A percentile compares a stretch with the other conserved stretches of the same genome.
phyloP scores from a whole-genome alignment of 2,329 filamentous ascomycete species.

The Pezicula rhizophila region DNA sequence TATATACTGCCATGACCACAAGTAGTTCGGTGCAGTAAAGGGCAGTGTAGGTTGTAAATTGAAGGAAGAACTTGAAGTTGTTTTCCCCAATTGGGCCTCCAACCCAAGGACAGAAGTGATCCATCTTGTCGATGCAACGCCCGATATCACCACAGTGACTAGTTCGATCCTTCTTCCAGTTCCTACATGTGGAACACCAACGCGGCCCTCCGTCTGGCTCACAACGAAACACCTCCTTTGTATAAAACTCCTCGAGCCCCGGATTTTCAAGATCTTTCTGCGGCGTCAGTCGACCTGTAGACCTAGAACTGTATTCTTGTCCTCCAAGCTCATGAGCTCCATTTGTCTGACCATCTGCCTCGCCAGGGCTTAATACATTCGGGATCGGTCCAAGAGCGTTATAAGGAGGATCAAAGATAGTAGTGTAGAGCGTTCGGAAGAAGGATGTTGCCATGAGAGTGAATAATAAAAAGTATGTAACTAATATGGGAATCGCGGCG shows the following conservation, averaged over 20 bases:
- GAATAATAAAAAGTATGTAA: constrained; percentile 68
- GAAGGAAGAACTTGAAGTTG: constrained; percentile 86
- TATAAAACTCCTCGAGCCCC: constrained; percentile 72
- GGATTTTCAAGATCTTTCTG: constrained; percentile 48
- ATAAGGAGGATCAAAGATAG: constrained; percentile 67
- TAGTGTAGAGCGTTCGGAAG: constrained; percentile 61
- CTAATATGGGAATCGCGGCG: constrained; percentile 63
- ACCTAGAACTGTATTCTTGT: constrained; percentile 6
- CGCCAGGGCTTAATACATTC: background rate
- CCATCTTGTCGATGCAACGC: constrained; percentile 86
- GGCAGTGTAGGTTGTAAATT: constrained; percentile 72
- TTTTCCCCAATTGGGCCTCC: constrained; percentile 86
- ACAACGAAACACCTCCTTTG: constrained; percentile 77
- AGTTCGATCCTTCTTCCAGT: constrained; percentile 81
- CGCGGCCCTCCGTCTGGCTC: constrained; percentile 76
- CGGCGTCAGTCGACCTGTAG: constrained; percentile 13
- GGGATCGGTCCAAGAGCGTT: constrained; percentile 54
- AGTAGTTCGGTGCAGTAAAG: constrained; percentile 62
- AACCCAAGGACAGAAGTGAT: constrained; percentile 96
- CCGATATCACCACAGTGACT: constrained; percentile 85
- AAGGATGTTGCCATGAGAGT: constrained; percentile 62
- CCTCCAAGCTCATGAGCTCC: constrained; percentile 18
- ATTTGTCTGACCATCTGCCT: constrained; percentile 8
- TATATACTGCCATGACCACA: constrained; percentile 56
- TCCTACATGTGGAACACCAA: constrained; percentile 79